Base-by-base conservation (phyloP, 768 basidiomycete genomes). In the Boletus pseudo-olivaceus region DNA sequence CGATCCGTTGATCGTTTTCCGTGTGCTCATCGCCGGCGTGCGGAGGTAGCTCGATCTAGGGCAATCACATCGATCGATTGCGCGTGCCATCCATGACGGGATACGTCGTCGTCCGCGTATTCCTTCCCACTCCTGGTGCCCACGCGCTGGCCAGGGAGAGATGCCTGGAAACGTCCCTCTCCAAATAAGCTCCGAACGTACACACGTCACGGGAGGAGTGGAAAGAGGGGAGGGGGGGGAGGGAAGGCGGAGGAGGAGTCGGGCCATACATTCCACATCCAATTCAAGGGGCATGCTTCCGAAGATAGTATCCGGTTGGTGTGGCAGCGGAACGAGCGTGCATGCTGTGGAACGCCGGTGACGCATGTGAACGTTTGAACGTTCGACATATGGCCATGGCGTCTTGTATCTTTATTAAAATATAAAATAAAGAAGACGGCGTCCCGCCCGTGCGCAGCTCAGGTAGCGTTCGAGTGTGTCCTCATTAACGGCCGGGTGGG, bases 1-100 rank as follows among this genome's bases (percentile, higher is more conserved):
- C 53, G 61, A 57, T 60, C 49, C 50, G 54, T 43, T 56, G 54
- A 66, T 59, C 54, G 33, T 64, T 35, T 35, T 56, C 26, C 23
- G 47, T 19, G 51, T 20, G 48, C 12, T 33, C 51, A 40, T 60
- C 63, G 63, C 52, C 60, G 59, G 52, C 46, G 62, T 19, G 54
- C 55, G 62, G 62, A 62, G 58, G 49, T 57, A 29, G 39, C 61
- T 53, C 56, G 48, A 63, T 63, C 51, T 37, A 35, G 49, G 26
- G 54, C 0, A 53, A 55, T 63, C 64, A 26, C 42, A 58, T 46
- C 48, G 48, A 63, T 63, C 63, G 62, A 63, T 63, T 3, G 51
- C 46, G 23, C 41, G n/a, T 55, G 53, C 50, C 12, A 38, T 38
- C 57, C 40, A 20, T 44, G 60, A 58, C 49, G 12, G 58, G 60